Conservation (phyloP, 768 basidiomycete species). For the Boletus barrowsii region DNA sequence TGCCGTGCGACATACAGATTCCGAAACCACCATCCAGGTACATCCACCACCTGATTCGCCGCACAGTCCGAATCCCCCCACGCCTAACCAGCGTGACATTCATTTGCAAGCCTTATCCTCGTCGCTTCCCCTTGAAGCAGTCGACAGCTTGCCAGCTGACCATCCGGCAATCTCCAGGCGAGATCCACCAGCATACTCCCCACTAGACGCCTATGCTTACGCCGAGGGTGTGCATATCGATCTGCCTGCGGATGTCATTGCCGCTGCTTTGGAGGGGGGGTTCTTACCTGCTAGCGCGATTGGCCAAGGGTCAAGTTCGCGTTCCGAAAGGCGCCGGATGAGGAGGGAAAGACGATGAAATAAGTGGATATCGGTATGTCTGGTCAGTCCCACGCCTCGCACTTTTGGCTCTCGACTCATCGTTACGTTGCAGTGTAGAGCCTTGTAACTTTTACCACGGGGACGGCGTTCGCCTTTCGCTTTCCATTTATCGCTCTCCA, state of each 20-base stretch:
- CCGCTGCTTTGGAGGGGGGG: slow-evolving; percentile 80
- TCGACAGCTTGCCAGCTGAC: slow-evolving; percentile 28
- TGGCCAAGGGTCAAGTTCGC: slow-evolving; percentile 45
- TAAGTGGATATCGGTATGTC: neutral
- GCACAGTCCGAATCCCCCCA: slow-evolving; percentile 74
- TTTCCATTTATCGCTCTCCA: slow-evolving; percentile 19
- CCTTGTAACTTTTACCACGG: slow-evolving; percentile 18
- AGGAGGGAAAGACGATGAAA: slow-evolving; percentile 43
- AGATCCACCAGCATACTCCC: slow-evolving; percentile 85
- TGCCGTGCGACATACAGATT: slow-evolving; percentile 57
- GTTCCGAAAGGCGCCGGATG: slow-evolving; percentile 58
- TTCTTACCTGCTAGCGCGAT: slow-evolving; percentile 58
- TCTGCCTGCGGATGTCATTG: slow-evolving; percentile 88
- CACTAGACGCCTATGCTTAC: slow-evolving; percentile 81
- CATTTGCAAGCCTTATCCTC: slow-evolving; percentile 60
- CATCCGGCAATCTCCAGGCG: slow-evolving; percentile 44
- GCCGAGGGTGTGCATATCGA: slow-evolving; percentile 91
- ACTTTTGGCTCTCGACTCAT: slow-evolving; percentile 1
- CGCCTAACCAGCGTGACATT: slow-evolving; percentile 81
- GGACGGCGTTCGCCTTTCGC: slow-evolving; percentile 24
- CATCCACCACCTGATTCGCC: slow-evolving; percentile 82
- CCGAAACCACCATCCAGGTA: slow-evolving; percentile 66
- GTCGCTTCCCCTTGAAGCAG: slow-evolving; percentile 11
- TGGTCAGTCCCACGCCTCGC: slow-evolving; percentile 11
- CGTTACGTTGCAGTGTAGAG: slow-evolving; percentile 11